phyloP scores from a whole-genome alignment of 495 filamentous ascomycete species.

The Cercophora samala region DNA sequence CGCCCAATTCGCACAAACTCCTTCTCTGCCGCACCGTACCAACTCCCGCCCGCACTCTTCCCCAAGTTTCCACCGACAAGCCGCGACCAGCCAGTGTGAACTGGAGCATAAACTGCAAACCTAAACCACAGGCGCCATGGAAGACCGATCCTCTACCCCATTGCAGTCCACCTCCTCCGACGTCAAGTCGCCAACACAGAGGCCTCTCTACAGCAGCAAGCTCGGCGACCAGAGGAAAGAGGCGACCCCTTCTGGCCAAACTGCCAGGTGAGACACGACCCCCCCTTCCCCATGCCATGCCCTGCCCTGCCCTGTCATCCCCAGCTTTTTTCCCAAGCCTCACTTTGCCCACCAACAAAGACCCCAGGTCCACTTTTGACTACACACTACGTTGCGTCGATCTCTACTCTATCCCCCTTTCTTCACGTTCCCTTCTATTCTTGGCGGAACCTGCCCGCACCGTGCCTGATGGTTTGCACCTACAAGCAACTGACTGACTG shows the following conservation, averaged over 20 bases:
- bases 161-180: constrained; percentile 25
- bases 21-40: constrained; percentile 36
- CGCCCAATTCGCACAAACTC: constrained; percentile 35
- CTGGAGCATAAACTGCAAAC: constrained; percentile 20
- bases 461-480: constrained; percentile 5
- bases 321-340: constrained; percentile 20
- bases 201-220: constrained; percentile 39
- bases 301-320: constrained; percentile 18
- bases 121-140: constrained; percentile 30
- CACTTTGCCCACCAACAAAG: constrained; percentile 24
- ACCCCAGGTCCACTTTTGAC: constrained; percentile 13
- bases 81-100: constrained; percentile 27
- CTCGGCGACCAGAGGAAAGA: constrained; percentile 32
- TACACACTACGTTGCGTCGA: neutral
- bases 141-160: constrained; percentile 34
- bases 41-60: constrained; percentile 33
- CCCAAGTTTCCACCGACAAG: constrained; percentile 32
- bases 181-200: constrained; percentile 30
- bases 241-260: constrained; percentile 24
- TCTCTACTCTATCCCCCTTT: constrained; percentile 6
- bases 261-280: constrained; percentile 38
- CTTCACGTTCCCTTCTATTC: constrained; percentile 11
- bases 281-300: constrained; percentile 12
- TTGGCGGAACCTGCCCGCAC: neutral
- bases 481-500: constrained; percentile 18